A percentile compares a stretch with the other conserved stretches of the same genome.
phyloP scores from a whole-genome alignment of 2,329 filamentous ascomycete genomes.

The Rasamsonia emersonii region DNA sequence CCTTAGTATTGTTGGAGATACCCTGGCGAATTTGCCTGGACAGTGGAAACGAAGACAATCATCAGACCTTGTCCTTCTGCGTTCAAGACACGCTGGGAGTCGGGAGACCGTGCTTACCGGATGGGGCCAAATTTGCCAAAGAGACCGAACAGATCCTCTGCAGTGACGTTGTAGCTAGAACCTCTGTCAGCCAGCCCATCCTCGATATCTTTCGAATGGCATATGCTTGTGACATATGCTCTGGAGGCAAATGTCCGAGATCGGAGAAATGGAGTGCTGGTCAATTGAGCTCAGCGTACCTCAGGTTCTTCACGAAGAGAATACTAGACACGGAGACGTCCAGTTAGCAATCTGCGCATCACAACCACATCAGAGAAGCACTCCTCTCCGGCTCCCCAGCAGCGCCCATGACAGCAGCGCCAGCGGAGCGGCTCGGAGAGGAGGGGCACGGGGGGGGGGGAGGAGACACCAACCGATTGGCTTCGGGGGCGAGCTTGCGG shows the following conservation, averaged over 20 bases:
- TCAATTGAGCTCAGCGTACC: too few species aligned
- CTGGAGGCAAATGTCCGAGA: conserved; percentile 5
- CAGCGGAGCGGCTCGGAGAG: conserved; percentile 2
- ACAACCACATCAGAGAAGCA: too few species aligned
- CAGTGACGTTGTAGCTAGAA: conserved; percentile 90
- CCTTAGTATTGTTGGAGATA: conserved; percentile 94
- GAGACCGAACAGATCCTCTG: conserved; percentile 95
- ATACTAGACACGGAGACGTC: conserved; percentile 51
- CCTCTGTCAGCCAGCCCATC: conserved; percentile 11
- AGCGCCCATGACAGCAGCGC: conserved; percentile 8
- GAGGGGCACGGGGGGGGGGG: conserved; percentile 19
- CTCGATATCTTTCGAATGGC: not conserved
- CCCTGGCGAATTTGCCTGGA: conserved; percentile 93
- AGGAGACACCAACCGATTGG: conserved; percentile 70
- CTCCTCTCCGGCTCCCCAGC: conserved; percentile 5
- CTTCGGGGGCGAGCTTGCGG: conserved; percentile 92
- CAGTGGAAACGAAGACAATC: conserved; percentile 11
- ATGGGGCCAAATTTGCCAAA: conserved; percentile 97
- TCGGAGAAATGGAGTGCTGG: too few species aligned
- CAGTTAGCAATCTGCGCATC: too few species aligned
- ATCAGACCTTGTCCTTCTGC: conserved; percentile 7
- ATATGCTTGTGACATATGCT: too few species aligned
- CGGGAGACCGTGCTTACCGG: conserved; percentile 52
- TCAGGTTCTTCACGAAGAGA: conserved; percentile 99
- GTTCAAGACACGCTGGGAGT: not conserved